Conservation (phyloP, 192 early-diverging fungal species). For the Chytriomyces hyalinus region DNA sequence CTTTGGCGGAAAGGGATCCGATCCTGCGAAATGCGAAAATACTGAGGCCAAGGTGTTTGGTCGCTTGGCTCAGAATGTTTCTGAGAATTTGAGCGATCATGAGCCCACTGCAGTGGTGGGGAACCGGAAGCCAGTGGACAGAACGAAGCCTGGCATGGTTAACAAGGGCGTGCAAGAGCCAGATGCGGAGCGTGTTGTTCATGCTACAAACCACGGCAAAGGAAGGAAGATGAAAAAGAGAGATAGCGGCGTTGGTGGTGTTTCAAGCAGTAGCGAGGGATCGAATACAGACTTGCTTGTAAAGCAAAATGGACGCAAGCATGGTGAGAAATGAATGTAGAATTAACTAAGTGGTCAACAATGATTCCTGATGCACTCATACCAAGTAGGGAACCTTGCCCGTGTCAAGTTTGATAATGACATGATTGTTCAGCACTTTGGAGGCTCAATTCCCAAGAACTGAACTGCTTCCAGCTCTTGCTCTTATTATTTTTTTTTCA, state of each 20-base stretch:
- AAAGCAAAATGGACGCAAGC: not conserved
- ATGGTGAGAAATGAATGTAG: not conserved
- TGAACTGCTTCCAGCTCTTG: too few species aligned
- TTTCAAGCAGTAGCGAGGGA: not conserved
- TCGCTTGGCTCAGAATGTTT: not conserved
- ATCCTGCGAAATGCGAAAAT: not conserved
- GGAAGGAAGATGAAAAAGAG: constrained; percentile 11
- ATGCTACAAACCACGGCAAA: not conserved
- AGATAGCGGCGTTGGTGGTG: constrained; percentile 10
- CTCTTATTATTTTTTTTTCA: too few species aligned
- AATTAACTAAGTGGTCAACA: not conserved
- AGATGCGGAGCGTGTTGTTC: not conserved
- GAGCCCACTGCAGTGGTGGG: too few species aligned
- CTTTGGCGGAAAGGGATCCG: not conserved
- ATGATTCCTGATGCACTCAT: not conserved
- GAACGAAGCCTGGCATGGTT: constrained; percentile 15
- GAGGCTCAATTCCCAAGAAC: not conserved
- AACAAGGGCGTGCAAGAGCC: constrained; percentile 10
- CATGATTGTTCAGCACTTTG: not conserved
- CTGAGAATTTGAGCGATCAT: not conserved
- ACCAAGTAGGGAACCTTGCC: not conserved
- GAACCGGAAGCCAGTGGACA: constrained; percentile 3
- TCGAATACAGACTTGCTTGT: not conserved
- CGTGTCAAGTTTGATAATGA: constrained; percentile 2
- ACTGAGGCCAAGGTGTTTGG: not conserved